Conservation (phyloP, 2,329 filamentous ascomycete genomes). For the Scopulariopsis brevicaulis region DNA sequence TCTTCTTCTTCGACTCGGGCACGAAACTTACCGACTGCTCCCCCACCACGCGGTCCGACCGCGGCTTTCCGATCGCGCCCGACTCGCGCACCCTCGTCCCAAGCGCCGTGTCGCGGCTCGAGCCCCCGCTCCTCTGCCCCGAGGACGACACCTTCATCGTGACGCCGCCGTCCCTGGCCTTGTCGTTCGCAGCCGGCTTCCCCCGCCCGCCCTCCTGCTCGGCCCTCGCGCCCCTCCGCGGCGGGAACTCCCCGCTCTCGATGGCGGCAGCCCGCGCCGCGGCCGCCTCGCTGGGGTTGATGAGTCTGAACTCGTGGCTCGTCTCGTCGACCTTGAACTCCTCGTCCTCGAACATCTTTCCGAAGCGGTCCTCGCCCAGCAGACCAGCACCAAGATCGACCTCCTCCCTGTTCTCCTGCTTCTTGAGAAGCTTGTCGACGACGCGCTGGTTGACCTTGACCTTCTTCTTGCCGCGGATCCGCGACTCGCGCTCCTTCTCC, state of each 20-base stretch:
- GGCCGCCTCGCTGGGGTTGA: conserved; percentile 69
- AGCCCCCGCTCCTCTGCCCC: conserved; percentile 43
- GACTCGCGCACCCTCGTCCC: conserved; percentile 43
- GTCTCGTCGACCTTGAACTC: conserved; percentile 88
- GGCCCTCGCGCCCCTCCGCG: background rate
- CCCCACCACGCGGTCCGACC: conserved; percentile 40
- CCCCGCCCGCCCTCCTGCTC: background rate
- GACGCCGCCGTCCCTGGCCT: conserved; percentile 18
- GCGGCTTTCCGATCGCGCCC: conserved; percentile 30
- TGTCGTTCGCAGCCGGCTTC: background rate
- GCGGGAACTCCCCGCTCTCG: background rate
- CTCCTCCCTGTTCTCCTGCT: conserved; percentile 46
- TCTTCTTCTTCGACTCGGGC: conserved; percentile 44
- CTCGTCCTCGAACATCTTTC: conserved; percentile 79
- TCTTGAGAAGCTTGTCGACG: conserved; percentile 62
- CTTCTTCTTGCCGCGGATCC: conserved; percentile 92
- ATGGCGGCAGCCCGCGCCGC: conserved; percentile 1
- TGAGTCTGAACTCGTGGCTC: conserved; percentile 72
- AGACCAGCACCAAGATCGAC: conserved; percentile 52
- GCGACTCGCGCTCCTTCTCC: conserved; percentile 88
- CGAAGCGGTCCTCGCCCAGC: conserved; percentile 79
- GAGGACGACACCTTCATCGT: conserved; percentile 60
- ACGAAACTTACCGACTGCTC: conserved; percentile 65
- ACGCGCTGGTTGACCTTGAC: conserved; percentile 88
- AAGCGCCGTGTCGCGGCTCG: conserved; percentile 41